Base-by-base conservation (phyloP, 2,329 filamentous ascomycete species). In the Trichoderma sp. region DNA sequence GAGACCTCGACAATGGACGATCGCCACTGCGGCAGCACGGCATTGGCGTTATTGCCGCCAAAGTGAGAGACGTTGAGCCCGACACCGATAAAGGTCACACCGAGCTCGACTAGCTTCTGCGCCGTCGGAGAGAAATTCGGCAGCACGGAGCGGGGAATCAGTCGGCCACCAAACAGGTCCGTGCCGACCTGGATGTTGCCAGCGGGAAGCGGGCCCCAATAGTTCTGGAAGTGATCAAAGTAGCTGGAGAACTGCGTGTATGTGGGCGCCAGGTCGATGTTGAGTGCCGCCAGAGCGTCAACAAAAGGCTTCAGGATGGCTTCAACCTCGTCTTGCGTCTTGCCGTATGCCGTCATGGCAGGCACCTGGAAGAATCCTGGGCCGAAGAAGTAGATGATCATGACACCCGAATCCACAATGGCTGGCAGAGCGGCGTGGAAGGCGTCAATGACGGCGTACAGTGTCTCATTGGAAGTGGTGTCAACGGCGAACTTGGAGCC, bases 321-420 rank as follows among this genome's bases (percentile, higher is more conserved):
- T 6, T 80, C 76, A n/a, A 71, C 71, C 3, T 85, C 77, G 28
- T 85, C 77, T 8, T 76, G 77, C 0, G 81, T 82, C 43, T 84
- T 83, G 70, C 82, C 80, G n/a, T 84, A 86, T 0, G 80, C 81
- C 0, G 84, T 87, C 12, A 87, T 74, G 3, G 83, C 82, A 6
- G 80, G 78, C 53, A 88, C 80, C 6, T 76, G 70, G 72, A 88
- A 85, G 70, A 77, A 80, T 8, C 77, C 75, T 68, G 82, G 80
- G 66, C 79, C 82, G 68, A 84, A 81, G 70, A 77, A 81, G 77
- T 83, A 87, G n/a, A 84, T 79, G 32, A 81, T 77, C 79, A 84
- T 85, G 36, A 81, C 81, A 7, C 87, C 87, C 0, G 80, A 78
- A 69, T 88, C 86, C 11, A 86, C 80, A 53, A 88, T 79, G 9